A percentile compares a stretch with the other conserved stretches of the same genome.
These are phyloP conservation scores for Phylloporus gajari DNA, from an alignment of 1,284 basidiomycete genomes.

Conservation along the genomic window DNA sequence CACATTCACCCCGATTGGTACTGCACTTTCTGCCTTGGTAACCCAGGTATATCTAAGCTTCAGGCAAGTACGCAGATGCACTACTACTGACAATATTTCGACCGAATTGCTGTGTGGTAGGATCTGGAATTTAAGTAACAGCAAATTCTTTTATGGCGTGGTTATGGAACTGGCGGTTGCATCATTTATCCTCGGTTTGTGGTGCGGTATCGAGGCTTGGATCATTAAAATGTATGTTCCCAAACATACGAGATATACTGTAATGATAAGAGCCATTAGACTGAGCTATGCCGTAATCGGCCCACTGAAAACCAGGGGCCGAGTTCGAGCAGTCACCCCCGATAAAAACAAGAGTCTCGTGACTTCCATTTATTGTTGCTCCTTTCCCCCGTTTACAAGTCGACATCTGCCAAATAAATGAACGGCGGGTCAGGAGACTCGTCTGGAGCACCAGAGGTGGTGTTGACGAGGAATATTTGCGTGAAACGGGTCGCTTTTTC, in stretches of 20 bases:
- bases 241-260: too few species aligned
- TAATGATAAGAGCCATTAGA: not conserved
- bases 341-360: too few species aligned
- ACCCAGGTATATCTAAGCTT: slow-evolving; percentile 46
- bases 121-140: slow-evolving; percentile 47
- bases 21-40: slow-evolving; percentile 54
- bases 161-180: slow-evolving; percentile 47
- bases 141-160: slow-evolving; percentile 45
- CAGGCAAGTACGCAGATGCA: slow-evolving; percentile 17
- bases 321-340: too few species aligned
- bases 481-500: slow-evolving; percentile 20
- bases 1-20: slow-evolving; percentile 56
- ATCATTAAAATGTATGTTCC: slow-evolving; percentile 49
- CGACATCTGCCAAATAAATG: too few species aligned
- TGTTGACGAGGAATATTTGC: slow-evolving; percentile 35
- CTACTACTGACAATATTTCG: not conserved
- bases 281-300: too few species aligned
- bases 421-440: not conserved
- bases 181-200: slow-evolving; percentile 51
- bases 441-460: slow-evolving; percentile 26
- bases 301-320: too few species aligned
- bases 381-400: too few species aligned
- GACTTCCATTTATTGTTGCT: too few species aligned
- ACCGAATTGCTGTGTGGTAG: not conserved
- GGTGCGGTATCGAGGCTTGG: slow-evolving; percentile 50